Evolutionary conservation across 176 grass and related monocot species (phyloP), one percentile per base, ranked within the genome.

Genomic region (Secale cereale): DNA sequence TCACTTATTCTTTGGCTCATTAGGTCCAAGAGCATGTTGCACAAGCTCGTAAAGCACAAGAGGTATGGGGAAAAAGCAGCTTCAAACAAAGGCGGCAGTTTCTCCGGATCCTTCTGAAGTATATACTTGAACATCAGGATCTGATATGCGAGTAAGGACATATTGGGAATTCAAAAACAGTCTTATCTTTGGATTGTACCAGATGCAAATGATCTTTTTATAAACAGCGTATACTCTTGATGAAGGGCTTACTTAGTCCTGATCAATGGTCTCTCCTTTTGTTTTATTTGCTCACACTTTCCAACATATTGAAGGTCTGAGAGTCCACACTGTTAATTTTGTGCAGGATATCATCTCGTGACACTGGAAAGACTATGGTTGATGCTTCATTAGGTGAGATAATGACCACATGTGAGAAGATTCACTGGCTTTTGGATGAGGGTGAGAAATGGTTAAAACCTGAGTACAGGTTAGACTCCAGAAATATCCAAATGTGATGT

Each of bases 361-460:
- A 99, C 69, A 99, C 93, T n/a, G 93, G 97, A 65, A 99, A 99
- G 69, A 99, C 93, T 81, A 96, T 99, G 97, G 90, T 99, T 52
- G 97, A 99, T 70, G 97, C 97, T 86, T 99, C 97, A 76, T 78
- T 99, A 76, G 93, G 97, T 20, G 97, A 99, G 81, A 99, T 99
- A 83, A 99, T 99, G 97, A 99, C 97, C 63, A 99, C 97, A 22
- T 99, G 97, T 82, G 97, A 99, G 90, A 99, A 99, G 86, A 99
- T 99, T 68, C 92, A 86, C 52, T 99, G 97, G 97, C 97, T 99
- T 92, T 81, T 99, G 28, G 97, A 95, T 74, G 97, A 99, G 90
- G 97, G 97, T 39, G 97, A 99, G 84, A 99, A 91, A 81, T 99
- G 97, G 97, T 74, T 99, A 78, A 99, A 99, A 80, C 97, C 97